Percentiles rank a stretch among this genome's conserved stretches.
These are phyloP conservation scores for Naganishia albida DNA, from an alignment of 1,284 basidiomycete genomes.

Conservation along the genomic window DNA sequence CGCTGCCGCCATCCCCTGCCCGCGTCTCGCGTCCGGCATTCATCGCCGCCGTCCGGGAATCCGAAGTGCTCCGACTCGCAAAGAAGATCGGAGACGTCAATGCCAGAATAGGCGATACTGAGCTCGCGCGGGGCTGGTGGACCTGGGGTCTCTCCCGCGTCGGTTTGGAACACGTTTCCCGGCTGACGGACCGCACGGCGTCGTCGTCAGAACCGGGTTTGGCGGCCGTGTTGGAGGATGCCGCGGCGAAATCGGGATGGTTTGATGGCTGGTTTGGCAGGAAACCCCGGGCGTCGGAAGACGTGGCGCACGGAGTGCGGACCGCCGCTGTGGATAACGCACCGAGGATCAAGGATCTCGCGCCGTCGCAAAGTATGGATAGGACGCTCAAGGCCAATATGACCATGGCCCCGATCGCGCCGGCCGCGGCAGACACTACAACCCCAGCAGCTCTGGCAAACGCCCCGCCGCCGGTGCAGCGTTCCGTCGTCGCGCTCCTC, in stretches of 20 bases:
- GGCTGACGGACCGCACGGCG: not conserved
- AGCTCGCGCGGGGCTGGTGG: constrained; percentile 48
- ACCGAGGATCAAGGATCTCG: constrained; percentile 11
- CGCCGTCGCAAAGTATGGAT: constrained; percentile 17
- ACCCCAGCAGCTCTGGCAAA: constrained; percentile 12
- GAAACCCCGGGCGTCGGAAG: constrained; percentile 19
- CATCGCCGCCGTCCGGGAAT: constrained; percentile 28
- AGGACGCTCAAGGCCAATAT: constrained; percentile 12
- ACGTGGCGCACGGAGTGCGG: not conserved
- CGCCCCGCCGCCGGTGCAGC: constrained; percentile 59
- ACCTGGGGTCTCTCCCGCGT: constrained; percentile 43
- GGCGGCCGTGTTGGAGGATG: constrained; percentile 27
- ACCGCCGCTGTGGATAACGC: not conserved
- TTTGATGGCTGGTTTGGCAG: constrained; percentile 34
- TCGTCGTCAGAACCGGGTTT: not conserved
- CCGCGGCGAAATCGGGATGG: constrained; percentile 37
- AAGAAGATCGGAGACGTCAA: constrained; percentile 51
- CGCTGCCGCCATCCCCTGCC: not conserved
- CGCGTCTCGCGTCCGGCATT: constrained; percentile 3
- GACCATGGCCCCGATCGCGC: not conserved
- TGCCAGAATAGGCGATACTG: constrained; percentile 40
- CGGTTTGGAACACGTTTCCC: not conserved
- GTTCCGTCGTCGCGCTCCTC: constrained; percentile 66
- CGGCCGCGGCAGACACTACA: not conserved
- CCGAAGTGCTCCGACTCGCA: constrained; percentile 45